Evolutionary conservation across 495 filamentous ascomycete genomes (phyloP), one percentile per base, ranked within the genome.

Genomic region (Aspergillus saccharolyticus): DNA sequence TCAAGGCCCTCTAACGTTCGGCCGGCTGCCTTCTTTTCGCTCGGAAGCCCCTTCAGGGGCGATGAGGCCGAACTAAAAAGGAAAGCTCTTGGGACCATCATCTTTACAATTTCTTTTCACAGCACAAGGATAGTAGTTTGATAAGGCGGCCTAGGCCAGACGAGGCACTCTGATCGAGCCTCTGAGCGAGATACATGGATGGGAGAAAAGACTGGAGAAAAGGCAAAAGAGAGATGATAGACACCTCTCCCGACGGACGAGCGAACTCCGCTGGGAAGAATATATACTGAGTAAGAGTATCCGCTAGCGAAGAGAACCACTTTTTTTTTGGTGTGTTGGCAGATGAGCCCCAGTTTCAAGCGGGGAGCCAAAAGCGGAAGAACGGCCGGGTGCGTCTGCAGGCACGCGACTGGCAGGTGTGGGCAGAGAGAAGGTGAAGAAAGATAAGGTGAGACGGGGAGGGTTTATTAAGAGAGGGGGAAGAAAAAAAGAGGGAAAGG

Each of bases 81-180:
- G 57, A 77, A 79, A 50, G 74, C 68, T 66, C 74, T 66, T 30
- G 76, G 76, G 54, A 78, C 74, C 76, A 79, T 79, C 75, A 78
- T 78, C 46, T 56, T 63, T 48, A 59, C 28, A 33, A 12, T 39
- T 39, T 39, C 33, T 22, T 15, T 44, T 16, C 54, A 47, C 43
- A 55, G 21, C 6, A 50, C 24, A 33, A 55, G 48, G 52, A 22
- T 54, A 57, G 54, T n/a, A 22, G 21, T 46, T 54, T 52, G 45
- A 16, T 57, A 55, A 56, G 54, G 42, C 53, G 58, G 57, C 56
- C 59, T 63, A 61, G 59, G 68, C 75, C 75, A 59, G 76, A 71
- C 30, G 73, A 77, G 70, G 74, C 76, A 70, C 74, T 78, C 63
- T 76, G 76, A 55, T 78, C 76, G 62, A 77, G 74, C 8, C 52